These are phyloP conservation scores for Cardamine chenopodiifolia DNA, from an alignment of 345 rosid genomes.

Conservation along the genomic window DNA sequence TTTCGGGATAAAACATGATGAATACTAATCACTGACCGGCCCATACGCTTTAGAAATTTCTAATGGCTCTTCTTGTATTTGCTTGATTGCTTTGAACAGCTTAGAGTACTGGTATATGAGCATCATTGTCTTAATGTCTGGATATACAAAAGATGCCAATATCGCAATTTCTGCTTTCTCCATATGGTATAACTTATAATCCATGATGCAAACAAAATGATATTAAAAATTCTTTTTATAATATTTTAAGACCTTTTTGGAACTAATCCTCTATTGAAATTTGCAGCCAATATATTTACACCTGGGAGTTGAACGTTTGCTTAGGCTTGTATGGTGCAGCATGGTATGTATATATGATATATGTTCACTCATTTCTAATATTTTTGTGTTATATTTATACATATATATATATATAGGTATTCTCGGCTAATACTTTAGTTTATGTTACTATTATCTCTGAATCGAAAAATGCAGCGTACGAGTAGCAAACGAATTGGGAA, in stretches of 20 bases:
- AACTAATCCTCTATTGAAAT: background rate
- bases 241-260: background rate
- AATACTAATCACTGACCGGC: background rate
- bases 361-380: background rate
- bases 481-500: conserved; percentile 71
- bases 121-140: conserved; percentile 68
- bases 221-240: background rate
- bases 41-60: background rate
- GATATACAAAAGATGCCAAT: conserved; percentile 66
- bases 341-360: conserved; percentile 47
- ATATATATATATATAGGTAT: background rate
- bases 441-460: background rate
- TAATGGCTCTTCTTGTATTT: background rate
- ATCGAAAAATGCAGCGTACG: conserved; percentile 48
- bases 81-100: conserved; percentile 40
- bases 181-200: conserved; percentile 59
- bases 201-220: background rate
- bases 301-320: conserved; percentile 58
- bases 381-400: background rate
- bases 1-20: background rate
- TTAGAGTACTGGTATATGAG: conserved; percentile 82
- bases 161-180: conserved; percentile 76
- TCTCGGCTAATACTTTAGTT: background rate
- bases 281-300: conserved; percentile 47
- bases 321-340: conserved; percentile 63